Base-by-base conservation (phyloP, 306 rosid species). In the Vachellia pachyceras region DNA sequence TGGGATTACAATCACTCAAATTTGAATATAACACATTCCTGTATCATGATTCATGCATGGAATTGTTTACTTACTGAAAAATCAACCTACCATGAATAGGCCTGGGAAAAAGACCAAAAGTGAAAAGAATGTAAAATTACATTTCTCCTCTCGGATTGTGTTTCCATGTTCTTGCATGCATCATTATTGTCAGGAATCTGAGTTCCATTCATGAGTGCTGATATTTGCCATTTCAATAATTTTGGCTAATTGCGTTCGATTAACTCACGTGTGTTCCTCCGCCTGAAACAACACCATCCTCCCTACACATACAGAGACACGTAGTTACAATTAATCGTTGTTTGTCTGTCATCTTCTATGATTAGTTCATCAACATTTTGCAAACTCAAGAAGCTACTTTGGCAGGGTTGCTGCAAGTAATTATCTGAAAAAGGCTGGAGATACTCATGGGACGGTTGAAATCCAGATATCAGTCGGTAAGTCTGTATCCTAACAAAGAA, bases 341-440 rank as follows among this genome's bases (percentile, higher is more conserved):
- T 64, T 4, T n/a, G 72, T 81, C 3, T 36, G 54, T 22, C 50
- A 73, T 74, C 29, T 23, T 12, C 67, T 25, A 15, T 3, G 63
- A 63, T 22, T 70, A 8, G 29, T 70, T 67, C 25, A 73, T 42
- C 33, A 46, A 60, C 23, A 77, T 57, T 64, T 22, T 18, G 12
- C 25, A 13, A 58, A 45, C 77, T 44, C 37, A 36, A 72, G 63
- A 73, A 49, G 65, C 73, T 82, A 78, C 54, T 14, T 44, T 82
- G 85, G 52, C 91, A 95, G 96, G 86, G 81, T 20, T 37, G 90
- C 85, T 5, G 97, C 99, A 35, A 91, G 96, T 86, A 87, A 65
- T 80, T 90, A 95, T 86, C 90, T 95, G 78, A 85, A 85, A 88
- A 86, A 79, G 87, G 97, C 97, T 35, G 99, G 99, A 40, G 97